Base-by-base conservation (phyloP, 306 rosid genomes). In the Geum urbanum region DNA sequence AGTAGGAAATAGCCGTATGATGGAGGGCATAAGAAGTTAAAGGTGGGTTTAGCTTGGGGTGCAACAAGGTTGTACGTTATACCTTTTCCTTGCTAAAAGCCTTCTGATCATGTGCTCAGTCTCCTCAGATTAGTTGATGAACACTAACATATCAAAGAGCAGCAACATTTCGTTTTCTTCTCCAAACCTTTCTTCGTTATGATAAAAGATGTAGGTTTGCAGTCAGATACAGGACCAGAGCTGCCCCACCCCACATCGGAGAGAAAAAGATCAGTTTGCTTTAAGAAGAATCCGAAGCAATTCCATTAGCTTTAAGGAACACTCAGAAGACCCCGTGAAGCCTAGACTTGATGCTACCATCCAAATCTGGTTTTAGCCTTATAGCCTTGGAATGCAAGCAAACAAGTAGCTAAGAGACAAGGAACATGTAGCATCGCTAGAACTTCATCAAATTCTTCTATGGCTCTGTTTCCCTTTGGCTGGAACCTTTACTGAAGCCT, bases 271-370 rank as follows among this genome's bases (percentile, higher is more conserved):
- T 16, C 52, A 63, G 16, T 69, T 75, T 63, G 71, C 79, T 77
- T 78, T 66, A 64, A 48, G 66, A 81, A 87, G 89, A 83, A 89
- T 86, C 96, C 87, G 76, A 87, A 80, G 92, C 96, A 71, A 9
- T 76, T 74, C 45, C 69, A 24, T 56, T 56, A 64, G 79, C 82
- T 75, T 76, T 79, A 62, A 77, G 52, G 84, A 59, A 78, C 85
- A 78, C 71, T 44, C 83, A 79, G 61, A 66, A 72, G 81, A 76
- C 73, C 79, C 79, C 79, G 72, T 71, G 78, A 67, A 65, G 80
- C 70, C 77, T 76, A 75, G 46, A 73, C 40, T 39, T 13, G 32
- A 22, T 71, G 73, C 71, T 77, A 71, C 45, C 67, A 70, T 65
- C 60, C 73, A 22, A 78, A 41, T 57, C 49, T 71, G 70, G 69